Evolutionary conservation across 2,329 filamentous ascomycete genomes (phyloP).

Genomic region (Pseudogymnoascus sp.): DNA sequence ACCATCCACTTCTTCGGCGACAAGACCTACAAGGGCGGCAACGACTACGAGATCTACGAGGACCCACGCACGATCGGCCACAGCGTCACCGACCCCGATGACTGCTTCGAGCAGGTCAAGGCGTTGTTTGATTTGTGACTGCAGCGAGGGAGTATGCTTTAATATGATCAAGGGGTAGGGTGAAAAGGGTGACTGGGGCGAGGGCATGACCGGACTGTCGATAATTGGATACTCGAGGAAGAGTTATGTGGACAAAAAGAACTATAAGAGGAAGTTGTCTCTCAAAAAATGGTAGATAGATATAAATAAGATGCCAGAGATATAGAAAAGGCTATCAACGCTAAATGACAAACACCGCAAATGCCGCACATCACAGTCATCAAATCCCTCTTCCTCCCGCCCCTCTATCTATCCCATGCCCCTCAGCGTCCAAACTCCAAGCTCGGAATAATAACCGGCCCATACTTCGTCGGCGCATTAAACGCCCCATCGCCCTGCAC

Average conservation of each 20-base stretch:
- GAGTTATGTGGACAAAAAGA: background rate
- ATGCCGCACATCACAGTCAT: background rate
- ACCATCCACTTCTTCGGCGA: constrained; percentile 98
- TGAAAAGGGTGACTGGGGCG: background rate
- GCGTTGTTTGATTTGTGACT: constrained; percentile 65
- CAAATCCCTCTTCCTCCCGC: background rate
- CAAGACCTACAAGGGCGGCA: constrained; percentile 85
- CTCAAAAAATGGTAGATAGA: background rate
- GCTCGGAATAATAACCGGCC: constrained; percentile 89
- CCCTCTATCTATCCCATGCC: background rate
- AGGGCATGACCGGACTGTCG: background rate
- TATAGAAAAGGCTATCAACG: constrained; percentile 7
- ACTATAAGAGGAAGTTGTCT: background rate
- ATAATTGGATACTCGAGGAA: background rate
- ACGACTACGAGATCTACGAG: constrained; percentile 89
- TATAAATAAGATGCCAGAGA: constrained; percentile 3
- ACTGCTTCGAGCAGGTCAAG: constrained; percentile 74
- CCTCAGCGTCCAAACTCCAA: constrained; percentile 62
- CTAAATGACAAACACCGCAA: constrained; percentile 4
- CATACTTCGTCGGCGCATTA: constrained; percentile 84
- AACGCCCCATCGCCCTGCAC: constrained; percentile 86
- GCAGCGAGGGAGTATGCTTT: background rate
- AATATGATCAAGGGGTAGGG: background rate
- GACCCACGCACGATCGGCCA: constrained; percentile 81
- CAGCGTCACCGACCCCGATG: constrained; percentile 70